A percentile compares a stretch with the other conserved stretches of the same genome.
Evolutionary conservation across 176 grass and related monocot genomes (phyloP).

Genomic region (Bolboschoenus planiculmis): DNA sequence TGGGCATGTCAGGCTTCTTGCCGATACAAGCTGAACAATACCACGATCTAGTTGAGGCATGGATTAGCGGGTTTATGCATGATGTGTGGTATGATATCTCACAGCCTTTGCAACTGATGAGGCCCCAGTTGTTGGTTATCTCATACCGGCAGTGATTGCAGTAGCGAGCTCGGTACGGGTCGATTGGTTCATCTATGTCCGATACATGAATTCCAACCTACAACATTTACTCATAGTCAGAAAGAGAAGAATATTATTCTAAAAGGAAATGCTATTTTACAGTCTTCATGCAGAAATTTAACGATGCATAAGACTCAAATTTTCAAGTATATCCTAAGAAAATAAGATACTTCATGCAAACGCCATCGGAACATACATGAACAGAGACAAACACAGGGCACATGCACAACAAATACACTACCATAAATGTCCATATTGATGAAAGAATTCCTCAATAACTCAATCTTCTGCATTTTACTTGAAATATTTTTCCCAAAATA

Average conservation of each 20-base stretch:
- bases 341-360: not conserved
- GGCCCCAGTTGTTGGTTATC: slow-evolving; percentile 32
- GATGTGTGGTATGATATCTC: slow-evolving; percentile 46
- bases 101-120: slow-evolving; percentile 58
- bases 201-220: slow-evolving; percentile 5
- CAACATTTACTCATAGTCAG: not conserved
- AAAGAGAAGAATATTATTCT: not conserved
- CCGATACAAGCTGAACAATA: slow-evolving; percentile 41
- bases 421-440: not conserved
- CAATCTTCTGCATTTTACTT: not conserved
- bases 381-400: not conserved
- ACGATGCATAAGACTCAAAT: not conserved
- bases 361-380: not conserved
- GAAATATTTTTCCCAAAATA: not conserved
- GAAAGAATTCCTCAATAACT: not conserved
- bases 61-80: slow-evolving; percentile 40
- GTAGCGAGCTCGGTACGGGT: slow-evolving; percentile 23
- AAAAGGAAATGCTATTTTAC: not conserved
- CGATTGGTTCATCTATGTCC: slow-evolving; percentile 20
- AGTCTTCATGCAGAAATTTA: not conserved
- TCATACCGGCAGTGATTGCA: slow-evolving; percentile 44
- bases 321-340: not conserved
- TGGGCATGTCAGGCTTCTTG: not conserved
- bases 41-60: slow-evolving; percentile 47
- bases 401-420: not conserved